Conservation (phyloP, 108 stramenopile species). For the Cyclostephanos tholiformis region DNA sequence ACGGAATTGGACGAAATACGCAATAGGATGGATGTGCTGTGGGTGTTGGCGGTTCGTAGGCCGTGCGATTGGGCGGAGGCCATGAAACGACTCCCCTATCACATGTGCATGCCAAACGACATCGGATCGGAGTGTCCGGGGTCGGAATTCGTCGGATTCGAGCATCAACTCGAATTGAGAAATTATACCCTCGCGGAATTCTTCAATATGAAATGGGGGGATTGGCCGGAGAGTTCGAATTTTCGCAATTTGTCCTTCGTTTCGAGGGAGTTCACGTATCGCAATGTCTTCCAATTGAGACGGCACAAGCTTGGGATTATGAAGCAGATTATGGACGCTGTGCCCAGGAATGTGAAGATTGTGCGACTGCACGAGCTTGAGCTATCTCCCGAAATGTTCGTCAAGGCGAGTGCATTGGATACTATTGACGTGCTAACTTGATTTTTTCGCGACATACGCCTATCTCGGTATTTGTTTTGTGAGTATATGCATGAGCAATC, state of each 20-base stretch:
- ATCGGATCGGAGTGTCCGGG: constrained; percentile 22
- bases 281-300: constrained; percentile 38
- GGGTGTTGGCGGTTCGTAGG: constrained; percentile 30
- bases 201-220: constrained; percentile 36
- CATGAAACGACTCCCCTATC: constrained; percentile 38
- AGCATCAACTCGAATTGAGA: constrained; percentile 8
- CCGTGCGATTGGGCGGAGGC: constrained; percentile 47
- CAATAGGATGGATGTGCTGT: constrained; percentile 27
- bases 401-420: constrained; percentile 20
- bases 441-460: neutral
- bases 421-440: neutral
- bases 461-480: neutral
- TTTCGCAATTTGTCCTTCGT: constrained; percentile 43
- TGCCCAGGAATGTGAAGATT: constrained; percentile 39
- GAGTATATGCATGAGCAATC: neutral
- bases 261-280: constrained; percentile 28
- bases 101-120: constrained; percentile 38
- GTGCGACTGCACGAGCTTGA: constrained; percentile 37
- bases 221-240: constrained; percentile 38
- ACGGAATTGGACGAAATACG: constrained; percentile 22
- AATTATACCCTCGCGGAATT: constrained; percentile 23
- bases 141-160: constrained; percentile 26
- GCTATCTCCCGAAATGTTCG: constrained; percentile 29
- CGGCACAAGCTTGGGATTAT: constrained; percentile 42
- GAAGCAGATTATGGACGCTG: constrained; percentile 35